These are phyloP conservation scores for Fusarium chuoi DNA, from an alignment of 2,329 filamentous ascomycete species.

Conservation along the genomic window DNA sequence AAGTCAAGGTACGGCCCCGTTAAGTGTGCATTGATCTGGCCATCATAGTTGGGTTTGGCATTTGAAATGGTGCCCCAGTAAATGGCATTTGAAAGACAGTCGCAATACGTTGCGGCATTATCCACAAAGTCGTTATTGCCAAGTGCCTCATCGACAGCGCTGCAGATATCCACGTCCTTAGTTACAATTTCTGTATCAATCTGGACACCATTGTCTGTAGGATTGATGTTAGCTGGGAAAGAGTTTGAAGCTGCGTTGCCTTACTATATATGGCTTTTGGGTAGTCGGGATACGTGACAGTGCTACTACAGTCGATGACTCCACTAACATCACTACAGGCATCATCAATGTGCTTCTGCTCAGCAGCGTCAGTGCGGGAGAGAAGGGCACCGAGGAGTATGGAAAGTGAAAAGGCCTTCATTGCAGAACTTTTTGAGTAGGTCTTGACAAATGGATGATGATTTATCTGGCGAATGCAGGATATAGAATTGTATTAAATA, in stretches of 20 bases:
- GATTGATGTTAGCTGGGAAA: not conserved
- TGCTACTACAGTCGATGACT: not conserved
- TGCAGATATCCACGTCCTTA: not conserved
- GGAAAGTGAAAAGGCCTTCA: not conserved
- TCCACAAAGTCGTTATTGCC: not conserved
- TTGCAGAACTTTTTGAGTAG: not conserved
- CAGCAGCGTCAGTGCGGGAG: not conserved
- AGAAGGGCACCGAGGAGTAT: not conserved
- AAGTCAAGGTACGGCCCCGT: not conserved
- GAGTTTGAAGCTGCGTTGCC: not conserved
- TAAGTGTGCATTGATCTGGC: not conserved
- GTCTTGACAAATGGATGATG: not conserved
- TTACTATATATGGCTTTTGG: not conserved
- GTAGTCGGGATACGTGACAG: not conserved
- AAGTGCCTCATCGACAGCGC: not conserved
- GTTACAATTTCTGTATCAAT: not conserved
- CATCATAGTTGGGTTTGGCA: not conserved
- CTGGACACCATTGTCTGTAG: not conserved
- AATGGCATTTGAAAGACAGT: not conserved
- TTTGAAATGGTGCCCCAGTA: not conserved
- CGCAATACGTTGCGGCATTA: not conserved
- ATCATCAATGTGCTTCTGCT: not conserved
- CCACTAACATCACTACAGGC: not conserved
- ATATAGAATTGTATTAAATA: not conserved
- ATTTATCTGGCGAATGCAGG: fast-evolving